Evolutionary conservation across 805 yeast species (phyloP).

Genomic region (Tetrapisispora fleetii): DNA sequence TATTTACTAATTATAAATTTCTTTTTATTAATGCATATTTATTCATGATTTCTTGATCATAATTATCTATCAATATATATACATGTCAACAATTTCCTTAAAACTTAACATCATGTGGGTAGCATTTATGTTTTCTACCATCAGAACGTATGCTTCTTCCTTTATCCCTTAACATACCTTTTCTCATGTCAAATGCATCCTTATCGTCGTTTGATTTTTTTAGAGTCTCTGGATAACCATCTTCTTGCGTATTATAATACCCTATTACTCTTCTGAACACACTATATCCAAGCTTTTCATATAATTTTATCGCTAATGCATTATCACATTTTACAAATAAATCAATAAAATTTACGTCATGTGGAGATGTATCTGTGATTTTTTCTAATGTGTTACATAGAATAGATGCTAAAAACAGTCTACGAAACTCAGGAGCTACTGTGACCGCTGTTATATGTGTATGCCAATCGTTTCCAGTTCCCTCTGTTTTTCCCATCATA

Average conservation of each 20-base stretch:
- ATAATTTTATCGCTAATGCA: conserved; percentile 64
- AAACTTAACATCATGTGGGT: conserved; percentile 59
- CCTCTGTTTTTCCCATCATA: conserved; percentile 97
- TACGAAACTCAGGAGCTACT: conserved; percentile 67
- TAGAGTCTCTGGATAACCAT: conserved; percentile 33
- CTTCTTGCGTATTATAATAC: conserved; percentile 57
- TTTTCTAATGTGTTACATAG: conserved; percentile 66
- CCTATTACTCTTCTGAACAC: conserved; percentile 83
- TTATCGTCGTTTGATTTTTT: conserved; percentile 48
- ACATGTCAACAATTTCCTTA: conserved; percentile 14
- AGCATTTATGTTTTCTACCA: conserved; percentile 50
- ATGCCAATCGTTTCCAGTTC: conserved; percentile 80
- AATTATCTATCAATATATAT: not conserved
- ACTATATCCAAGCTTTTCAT: conserved; percentile 77
- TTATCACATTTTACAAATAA: conserved; percentile 87
- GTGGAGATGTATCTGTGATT: conserved; percentile 68
- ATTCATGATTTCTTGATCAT: not conserved
- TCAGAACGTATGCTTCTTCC: conserved; percentile 44
- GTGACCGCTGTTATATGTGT: conserved; percentile 96
- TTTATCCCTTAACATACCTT: conserved; percentile 48
- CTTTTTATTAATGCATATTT: not conserved
- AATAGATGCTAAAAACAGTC: conserved; percentile 77
- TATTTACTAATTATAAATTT: not conserved
- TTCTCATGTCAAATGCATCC: conserved; percentile 87
- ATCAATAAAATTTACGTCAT: conserved; percentile 77